A percentile compares a stretch with the other conserved stretches of the same genome.
Evolutionary conservation across 352 stramenopile genomes (phyloP).

Genomic region (Phytopythium kandeliae): DNA sequence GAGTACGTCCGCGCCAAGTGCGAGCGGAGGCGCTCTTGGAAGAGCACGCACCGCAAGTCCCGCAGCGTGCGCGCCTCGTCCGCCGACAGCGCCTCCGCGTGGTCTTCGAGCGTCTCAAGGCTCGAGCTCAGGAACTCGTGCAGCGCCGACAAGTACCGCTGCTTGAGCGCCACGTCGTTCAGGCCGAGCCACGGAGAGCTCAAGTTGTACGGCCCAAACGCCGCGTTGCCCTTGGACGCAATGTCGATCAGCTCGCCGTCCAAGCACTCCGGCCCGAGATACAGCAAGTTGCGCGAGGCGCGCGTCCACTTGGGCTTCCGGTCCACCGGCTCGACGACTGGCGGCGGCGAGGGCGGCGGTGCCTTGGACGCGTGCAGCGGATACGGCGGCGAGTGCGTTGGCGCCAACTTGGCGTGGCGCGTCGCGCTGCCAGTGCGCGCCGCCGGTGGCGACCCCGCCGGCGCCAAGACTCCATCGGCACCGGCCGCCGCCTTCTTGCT

Average conservation of each 20-base stretch:
- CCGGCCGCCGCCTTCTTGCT: conserved; percentile 13
- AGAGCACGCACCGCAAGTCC: conserved; percentile 57
- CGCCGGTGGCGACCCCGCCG: not conserved
- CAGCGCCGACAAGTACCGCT: conserved; percentile 64
- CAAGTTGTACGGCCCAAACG: conserved; percentile 58
- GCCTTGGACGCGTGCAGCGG: not conserved
- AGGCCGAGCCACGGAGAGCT: conserved; percentile 53
- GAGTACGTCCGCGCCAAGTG: conserved; percentile 59
- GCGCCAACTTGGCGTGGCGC: not conserved
- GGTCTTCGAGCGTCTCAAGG: conserved; percentile 52
- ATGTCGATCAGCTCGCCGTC: conserved; percentile 64
- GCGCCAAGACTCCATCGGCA: not conserved
- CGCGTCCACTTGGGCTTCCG: conserved; percentile 65
- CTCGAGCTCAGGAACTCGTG: conserved; percentile 63
- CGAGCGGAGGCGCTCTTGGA: conserved; percentile 69
- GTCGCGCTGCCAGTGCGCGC: not conserved
- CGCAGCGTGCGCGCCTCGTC: conserved; percentile 44
- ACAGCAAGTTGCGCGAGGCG: conserved; percentile 39
- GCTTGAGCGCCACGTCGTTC: conserved; percentile 71
- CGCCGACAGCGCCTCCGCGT: conserved; percentile 25
- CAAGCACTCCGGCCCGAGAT: conserved; percentile 54
- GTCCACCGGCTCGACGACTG: conserved; percentile 22
- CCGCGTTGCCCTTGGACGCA: conserved; percentile 36
- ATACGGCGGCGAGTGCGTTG: not conserved
- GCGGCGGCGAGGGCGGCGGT: conserved; percentile 2